Evolutionary conservation across 345 rosid species (phyloP), one percentile per base, ranked within the genome.

Genomic region (Boechera stricta): DNA sequence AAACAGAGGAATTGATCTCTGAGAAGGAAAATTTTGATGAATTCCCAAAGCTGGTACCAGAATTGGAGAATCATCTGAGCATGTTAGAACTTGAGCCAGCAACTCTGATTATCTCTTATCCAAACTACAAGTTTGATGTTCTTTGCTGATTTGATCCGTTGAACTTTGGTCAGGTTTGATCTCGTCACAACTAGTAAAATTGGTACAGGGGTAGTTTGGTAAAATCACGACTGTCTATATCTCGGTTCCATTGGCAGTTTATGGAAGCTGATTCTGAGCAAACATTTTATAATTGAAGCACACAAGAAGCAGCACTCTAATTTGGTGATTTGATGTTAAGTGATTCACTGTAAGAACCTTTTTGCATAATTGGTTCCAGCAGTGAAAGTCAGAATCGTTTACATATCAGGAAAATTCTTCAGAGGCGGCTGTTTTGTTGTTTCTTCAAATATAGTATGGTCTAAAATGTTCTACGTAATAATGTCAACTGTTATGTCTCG

Each of bases 141-240:
- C 47, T 42, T 42, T 42, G 13, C 15, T 42, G 4, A 10, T 42
- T 38, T 6, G 42, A 35, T 38, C 15, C 15, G 47, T 42, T 42
- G 47, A 42, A 42, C 15, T 42, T 42, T 42, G 49, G n/a, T 44
- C 28, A 7, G 8, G 44, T 16, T 28, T 24, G 60, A 15, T 55
- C 36, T 55, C 60, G 29, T 55, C 33, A 29, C 38, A 45, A 45
- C 51, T 45, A 45, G 52, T 48, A 48, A 53, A 57, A 32, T 8
- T 57, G 39, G 21, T 29, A 35, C 62, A 32, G 41, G 62, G 62
- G 5, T 13, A 57, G 18, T 57, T 57, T 32, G 62, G 24, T 57
- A 31, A 24, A 9, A 39, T 39, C 42, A 39, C 4, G 42, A 39
- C 11, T 39, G 12, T 10, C 42, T 10, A 3, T 39, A 9, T 9